phyloP scores from a whole-genome alignment of 768 basidiomycete genomes.

The Kwoniella sp. region DNA sequence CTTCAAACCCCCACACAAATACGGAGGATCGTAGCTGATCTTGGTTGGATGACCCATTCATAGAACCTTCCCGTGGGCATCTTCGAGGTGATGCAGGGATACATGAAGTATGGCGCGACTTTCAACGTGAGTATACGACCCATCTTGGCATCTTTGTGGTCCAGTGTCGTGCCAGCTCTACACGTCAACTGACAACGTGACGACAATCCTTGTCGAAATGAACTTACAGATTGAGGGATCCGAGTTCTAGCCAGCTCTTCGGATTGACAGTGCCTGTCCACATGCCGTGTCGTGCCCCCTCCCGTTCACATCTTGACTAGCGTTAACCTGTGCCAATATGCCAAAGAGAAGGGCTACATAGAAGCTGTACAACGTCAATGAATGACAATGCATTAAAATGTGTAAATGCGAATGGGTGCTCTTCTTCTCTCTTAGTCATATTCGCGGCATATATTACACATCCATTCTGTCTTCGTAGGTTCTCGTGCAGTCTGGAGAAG shows the following conservation, averaged over 20 bases:
- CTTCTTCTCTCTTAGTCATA: not conserved
- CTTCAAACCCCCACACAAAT: no score
- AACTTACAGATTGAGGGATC: conserved; percentile 38
- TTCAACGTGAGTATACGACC: conserved; percentile 74
- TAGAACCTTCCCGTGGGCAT: conserved; percentile 75
- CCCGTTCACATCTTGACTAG: no score
- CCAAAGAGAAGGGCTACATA: not conserved
- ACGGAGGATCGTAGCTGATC: no score
- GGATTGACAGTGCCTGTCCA: no score
- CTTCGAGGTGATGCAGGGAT: conserved; percentile 88
- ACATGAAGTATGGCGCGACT: conserved; percentile 78
- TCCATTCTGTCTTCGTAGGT: no score
- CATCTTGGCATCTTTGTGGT: no score
- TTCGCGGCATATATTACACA: not conserved
- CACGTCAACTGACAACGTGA: not conserved
- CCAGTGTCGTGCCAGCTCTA: not conserved
- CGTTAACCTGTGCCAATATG: no score
- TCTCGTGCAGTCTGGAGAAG: no score
- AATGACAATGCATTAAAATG: not conserved
- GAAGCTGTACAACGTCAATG: not conserved
- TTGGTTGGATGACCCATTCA: no score
- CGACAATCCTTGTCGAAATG: not conserved
- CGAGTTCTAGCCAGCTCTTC: conserved; percentile 35
- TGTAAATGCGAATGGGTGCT: not conserved
- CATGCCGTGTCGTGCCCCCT: no score